These are phyloP conservation scores for Leishmania martiniquensis DNA, from an alignment of 208 protist species.

Conservation along the genomic window DNA sequence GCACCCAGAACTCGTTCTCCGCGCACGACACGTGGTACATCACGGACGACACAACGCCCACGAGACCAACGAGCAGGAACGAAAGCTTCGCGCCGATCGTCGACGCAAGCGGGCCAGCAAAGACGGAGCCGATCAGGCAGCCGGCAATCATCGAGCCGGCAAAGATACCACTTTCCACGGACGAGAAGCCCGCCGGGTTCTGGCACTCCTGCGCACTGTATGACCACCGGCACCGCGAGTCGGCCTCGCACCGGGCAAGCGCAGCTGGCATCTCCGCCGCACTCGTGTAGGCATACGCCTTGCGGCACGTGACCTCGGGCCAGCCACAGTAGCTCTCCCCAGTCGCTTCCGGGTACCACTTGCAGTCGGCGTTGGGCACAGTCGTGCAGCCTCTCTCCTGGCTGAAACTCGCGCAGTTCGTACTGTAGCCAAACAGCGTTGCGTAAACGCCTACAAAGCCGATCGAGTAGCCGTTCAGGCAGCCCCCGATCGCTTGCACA, in stretches of 20 bases:
- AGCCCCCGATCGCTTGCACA: conserved; percentile 52
- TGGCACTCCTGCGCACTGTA: conserved; percentile 53
- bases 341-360: conserved; percentile 33
- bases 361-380: conserved; percentile 53
- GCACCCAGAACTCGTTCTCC: conserved; percentile 69
- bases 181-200: conserved; percentile 57
- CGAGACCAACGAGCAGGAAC: conserved; percentile 63
- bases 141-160: conserved; percentile 84
- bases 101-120: conserved; percentile 47
- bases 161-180: conserved; percentile 77
- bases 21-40: conserved; percentile 63
- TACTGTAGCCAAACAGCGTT: conserved; percentile 51
- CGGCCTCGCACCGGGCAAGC: conserved; percentile 18
- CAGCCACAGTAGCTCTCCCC: conserved; percentile 39
- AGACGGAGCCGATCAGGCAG: conserved; percentile 76
- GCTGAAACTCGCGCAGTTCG: conserved; percentile 58
- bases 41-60: conserved; percentile 54
- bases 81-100: conserved; percentile 56
- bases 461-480: conserved; percentile 73
- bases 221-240: conserved; percentile 55
- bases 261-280: neutral
- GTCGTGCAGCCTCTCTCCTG: conserved; percentile 39
- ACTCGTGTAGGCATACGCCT: conserved; percentile 11
- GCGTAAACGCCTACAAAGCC: conserved; percentile 69
- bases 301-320: conserved; percentile 36